phyloP scores from a whole-genome alignment of 257 asterid species.

The Solanum raphanifolium region DNA sequence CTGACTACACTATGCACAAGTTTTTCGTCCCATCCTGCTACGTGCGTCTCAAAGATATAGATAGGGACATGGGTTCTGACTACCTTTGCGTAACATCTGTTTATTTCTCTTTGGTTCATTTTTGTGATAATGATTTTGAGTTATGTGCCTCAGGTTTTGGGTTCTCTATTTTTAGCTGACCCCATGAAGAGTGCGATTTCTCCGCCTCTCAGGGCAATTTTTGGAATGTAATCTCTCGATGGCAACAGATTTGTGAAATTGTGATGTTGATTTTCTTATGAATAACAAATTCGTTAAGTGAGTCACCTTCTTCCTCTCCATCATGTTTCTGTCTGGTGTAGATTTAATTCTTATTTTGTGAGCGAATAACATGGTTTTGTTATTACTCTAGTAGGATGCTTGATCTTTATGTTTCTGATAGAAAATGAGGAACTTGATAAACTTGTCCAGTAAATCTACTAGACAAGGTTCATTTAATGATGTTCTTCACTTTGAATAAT shows the following conservation, averaged over 20 bases:
- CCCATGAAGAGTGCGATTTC: constrained; percentile 60
- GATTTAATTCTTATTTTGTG: not conserved
- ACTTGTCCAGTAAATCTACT: not conserved
- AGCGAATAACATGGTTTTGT: not conserved
- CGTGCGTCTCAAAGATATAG: not conserved
- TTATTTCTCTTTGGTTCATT: constrained; percentile 1
- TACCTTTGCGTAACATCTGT: not conserved
- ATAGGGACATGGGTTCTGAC: not conserved
- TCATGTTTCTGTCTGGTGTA: not conserved
- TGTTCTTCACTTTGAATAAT: not conserved
- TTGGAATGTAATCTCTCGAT: constrained; percentile 10
- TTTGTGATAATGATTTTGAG: constrained; percentile 8
- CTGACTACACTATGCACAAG: not conserved
- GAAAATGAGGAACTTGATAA: not conserved
- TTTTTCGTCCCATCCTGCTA: not conserved
- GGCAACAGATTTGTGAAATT: not conserved
- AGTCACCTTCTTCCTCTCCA: not conserved
- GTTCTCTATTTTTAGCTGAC: constrained; percentile 23
- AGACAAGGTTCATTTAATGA: not conserved
- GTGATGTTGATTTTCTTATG: not conserved
- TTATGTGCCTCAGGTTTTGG: constrained; percentile 2
- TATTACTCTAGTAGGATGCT: not conserved
- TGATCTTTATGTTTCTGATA: not conserved
- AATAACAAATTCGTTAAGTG: not conserved
- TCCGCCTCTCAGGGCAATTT: constrained; percentile 71